A percentile compares a stretch with the other conserved stretches of the same genome.
phyloP scores from a whole-genome alignment of 1,284 basidiomycete genomes.

The Ustilago bromivora region DNA sequence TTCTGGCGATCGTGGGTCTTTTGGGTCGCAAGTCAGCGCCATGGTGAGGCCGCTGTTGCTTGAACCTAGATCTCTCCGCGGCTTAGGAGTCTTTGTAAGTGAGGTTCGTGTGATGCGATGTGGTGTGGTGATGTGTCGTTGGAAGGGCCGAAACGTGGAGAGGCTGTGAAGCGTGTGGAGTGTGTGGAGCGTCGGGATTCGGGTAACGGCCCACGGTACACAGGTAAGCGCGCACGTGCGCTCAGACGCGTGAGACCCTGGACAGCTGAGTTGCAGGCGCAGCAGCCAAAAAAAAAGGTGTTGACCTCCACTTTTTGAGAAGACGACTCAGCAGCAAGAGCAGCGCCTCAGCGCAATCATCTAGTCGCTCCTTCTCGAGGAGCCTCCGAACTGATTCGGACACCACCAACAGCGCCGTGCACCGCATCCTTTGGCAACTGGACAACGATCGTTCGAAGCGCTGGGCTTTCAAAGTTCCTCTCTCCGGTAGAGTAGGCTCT shows the following conservation, averaged over 20 bases:
- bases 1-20: slow-evolving; percentile 32
- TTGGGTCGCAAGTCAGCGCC: slow-evolving; percentile 48
- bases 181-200: background rate
- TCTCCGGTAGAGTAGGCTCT: background rate
- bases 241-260: slow-evolving; percentile 31
- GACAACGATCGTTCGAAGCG: background rate
- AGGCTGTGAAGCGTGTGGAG: background rate
- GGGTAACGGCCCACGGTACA: slow-evolving; percentile 21
- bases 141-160: background rate
- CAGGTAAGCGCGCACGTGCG: background rate
- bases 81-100: background rate
- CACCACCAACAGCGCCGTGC: background rate
- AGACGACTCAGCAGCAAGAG: slow-evolving; percentile 20
- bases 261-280: slow-evolving; percentile 2
- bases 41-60: slow-evolving; percentile 17
- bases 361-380: background rate
- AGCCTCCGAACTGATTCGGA: background rate
- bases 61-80: background rate
- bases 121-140: slow-evolving; percentile 2
- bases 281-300: slow-evolving; percentile 11
- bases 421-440: background rate
- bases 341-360: background rate
- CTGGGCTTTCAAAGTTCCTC: background rate
- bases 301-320: slow-evolving; percentile 26
- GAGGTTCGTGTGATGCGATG: background rate